phyloP scores from a whole-genome alignment of 441 rosid genomes.

The Capsella rubella region DNA sequence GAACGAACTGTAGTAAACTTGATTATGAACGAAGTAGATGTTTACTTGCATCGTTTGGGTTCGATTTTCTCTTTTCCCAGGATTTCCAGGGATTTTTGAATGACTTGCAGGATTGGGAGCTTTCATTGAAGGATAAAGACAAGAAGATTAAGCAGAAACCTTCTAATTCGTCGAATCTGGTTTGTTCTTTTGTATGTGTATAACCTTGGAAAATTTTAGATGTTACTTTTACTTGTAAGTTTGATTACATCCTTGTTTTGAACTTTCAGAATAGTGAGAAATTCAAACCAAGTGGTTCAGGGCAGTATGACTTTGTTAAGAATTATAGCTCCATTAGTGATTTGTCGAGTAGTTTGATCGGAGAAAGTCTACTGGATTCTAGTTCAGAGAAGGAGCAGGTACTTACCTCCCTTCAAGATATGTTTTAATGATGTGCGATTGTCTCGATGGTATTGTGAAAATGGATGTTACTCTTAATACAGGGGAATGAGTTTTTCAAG shows the following conservation, averaged over 20 bases:
- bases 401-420: constrained; percentile 21
- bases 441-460: neutral
- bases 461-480: constrained; percentile 12
- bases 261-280: constrained; percentile 45
- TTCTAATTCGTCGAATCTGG: constrained; percentile 48
- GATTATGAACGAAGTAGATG: constrained; percentile 1
- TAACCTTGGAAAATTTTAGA: neutral
- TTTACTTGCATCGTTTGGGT: constrained; percentile 29
- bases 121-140: constrained; percentile 63
- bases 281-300: constrained; percentile 39
- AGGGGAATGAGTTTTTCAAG: constrained; percentile 93
- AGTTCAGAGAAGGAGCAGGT: constrained; percentile 91
- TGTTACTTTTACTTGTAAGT: neutral
- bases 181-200: constrained; percentile 14
- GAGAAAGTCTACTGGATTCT: constrained; percentile 65
- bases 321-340: constrained; percentile 50
- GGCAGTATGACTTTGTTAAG: constrained; percentile 48
- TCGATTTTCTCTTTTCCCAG: constrained; percentile 45
- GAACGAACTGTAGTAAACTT: neutral
- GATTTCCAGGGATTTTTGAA: constrained; percentile 91
- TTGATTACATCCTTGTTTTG: neutral
- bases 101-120: constrained; percentile 98
- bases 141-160: constrained; percentile 63
- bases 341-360: constrained; percentile 52
- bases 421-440: constrained; percentile 7